Base-by-base conservation (phyloP, 768 basidiomycete genomes). In the Royoungia palumana region DNA sequence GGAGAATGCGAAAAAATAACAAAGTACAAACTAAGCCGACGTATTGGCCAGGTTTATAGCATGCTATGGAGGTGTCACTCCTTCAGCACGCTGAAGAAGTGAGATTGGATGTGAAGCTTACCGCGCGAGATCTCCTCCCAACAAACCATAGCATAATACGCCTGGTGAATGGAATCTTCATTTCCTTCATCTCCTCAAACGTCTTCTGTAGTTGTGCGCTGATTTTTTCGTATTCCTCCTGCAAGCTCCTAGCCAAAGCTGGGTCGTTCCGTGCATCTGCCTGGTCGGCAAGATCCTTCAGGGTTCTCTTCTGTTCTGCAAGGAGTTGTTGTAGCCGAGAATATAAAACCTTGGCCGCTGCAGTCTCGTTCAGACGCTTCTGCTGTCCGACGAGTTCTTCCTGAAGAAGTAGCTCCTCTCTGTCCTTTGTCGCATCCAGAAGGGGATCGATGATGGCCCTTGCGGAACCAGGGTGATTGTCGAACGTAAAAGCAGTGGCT, bases 321-420 rank as follows among this genome's bases (percentile, higher is more conserved):
- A 61, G 61, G n/a, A 60, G 51, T 10, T 38, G 17, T 37, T 63
- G 60, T 14, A 46, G 28, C 7, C 47, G 57, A 40, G 44, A 57
- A 9, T 54, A 54, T 12, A 61, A 6, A 32, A 49, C 30, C 27
- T 57, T 63, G 6, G 37, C 61, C 4, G 60, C 60, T 30, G 57
- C 58, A 1, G 60, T 63, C 40, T 62, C 60, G 21, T 60, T 57
- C 2, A 63, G 41, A 30, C 30, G 47, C 21, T 52, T 60, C 1
- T 38, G 11, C 5, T 48, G 55, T 6, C 28, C 37, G 12, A 57
- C 39, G 0, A 60, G 41, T 35, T 61, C 60, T 51, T 61, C 61
- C 24, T 61, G 60, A 20, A 61, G 36, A 12, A 61, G 53, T 0
- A 59, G 24, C 11, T 50, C 41, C 0, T 45, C 41, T 10, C 16